Conservation (phyloP, 129 eudicot genomes). For the carrot (Daucus carota) region DNA sequence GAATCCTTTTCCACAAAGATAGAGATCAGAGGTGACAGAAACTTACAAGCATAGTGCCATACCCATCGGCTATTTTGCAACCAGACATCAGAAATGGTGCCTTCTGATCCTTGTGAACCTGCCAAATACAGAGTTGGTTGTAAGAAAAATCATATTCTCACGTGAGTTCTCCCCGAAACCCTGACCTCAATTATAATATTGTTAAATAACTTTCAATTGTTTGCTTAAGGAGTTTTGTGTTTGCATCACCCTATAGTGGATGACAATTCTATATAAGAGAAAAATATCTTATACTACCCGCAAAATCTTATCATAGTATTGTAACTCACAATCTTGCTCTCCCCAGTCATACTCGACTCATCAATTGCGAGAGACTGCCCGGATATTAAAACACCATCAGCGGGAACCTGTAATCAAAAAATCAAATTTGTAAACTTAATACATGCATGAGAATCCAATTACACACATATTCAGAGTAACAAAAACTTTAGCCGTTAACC, state of each 20-base stretch:
- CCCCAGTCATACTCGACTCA: constrained; percentile 99
- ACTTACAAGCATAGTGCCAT: constrained; percentile 93
- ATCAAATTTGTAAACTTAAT: not conserved
- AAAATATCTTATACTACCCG: not conserved
- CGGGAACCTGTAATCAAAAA: constrained; percentile 61
- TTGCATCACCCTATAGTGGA: not conserved
- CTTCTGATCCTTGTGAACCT: constrained; percentile 73
- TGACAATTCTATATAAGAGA: not conserved
- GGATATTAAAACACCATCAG: constrained; percentile 75
- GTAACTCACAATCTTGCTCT: constrained; percentile 76
- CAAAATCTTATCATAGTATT: not conserved
- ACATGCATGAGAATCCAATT: not conserved
- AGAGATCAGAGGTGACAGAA: not conserved
- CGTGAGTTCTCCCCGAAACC: not conserved
- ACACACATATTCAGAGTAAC: not conserved
- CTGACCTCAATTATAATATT: not conserved
- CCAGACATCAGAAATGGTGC: constrained; percentile 93
- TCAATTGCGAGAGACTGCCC: constrained; percentile 89
- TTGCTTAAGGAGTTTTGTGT: not conserved
- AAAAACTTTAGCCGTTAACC: constrained; percentile 27
- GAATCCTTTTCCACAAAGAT: not conserved
- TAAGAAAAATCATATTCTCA: not conserved
- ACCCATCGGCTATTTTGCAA: constrained; percentile 97
- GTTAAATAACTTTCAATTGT: not conserved
- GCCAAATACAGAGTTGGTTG: constrained; percentile 10